These are phyloP conservation scores for Volutella citrinella DNA, from an alignment of 2,329 filamentous ascomycete species.

Conservation along the genomic window DNA sequence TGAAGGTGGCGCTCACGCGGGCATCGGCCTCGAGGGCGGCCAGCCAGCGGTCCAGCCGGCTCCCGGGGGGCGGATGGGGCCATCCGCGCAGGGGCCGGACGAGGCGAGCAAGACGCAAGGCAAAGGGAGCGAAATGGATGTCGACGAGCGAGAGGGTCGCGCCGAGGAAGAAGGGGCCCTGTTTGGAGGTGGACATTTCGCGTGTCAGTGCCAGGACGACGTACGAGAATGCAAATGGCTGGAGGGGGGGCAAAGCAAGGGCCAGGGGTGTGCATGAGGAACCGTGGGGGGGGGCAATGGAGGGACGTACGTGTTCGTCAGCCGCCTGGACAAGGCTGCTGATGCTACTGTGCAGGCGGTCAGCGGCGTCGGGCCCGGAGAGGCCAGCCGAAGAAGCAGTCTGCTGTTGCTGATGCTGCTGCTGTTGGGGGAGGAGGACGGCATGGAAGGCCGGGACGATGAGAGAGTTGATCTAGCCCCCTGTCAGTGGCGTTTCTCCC, in stretches of 20 bases:
- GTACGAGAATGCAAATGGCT: too few species aligned
- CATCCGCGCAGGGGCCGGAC: conserved; percentile 64
- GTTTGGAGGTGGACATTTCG: not conserved
- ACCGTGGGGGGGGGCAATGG: too few species aligned
- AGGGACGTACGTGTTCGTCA: conserved; percentile 38
- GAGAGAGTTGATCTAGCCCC: conserved; percentile 64
- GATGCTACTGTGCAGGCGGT: conserved; percentile 65
- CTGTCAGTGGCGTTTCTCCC: conserved; percentile 1
- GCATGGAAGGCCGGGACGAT: conserved; percentile 76
- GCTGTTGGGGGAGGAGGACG: conserved; percentile 64
- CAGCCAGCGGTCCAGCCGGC: conserved; percentile 67
- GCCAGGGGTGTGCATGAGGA: not conserved
- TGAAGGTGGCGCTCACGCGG: conserved; percentile 65
- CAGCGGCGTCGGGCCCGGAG: conserved; percentile 56
- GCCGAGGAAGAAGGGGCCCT: conserved; percentile 68
- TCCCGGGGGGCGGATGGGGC: conserved; percentile 60
- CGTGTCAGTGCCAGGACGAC: too few species aligned
- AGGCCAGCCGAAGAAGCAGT: too few species aligned
- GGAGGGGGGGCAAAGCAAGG: not conserved
- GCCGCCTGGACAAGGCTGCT: conserved; percentile 46
- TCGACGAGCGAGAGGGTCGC: conserved; percentile 61
- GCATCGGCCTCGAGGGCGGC: conserved; percentile 64
- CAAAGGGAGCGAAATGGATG: conserved; percentile 72
- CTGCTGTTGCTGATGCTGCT: too few species aligned
- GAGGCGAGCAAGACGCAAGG: conserved; percentile 65